Base-by-base conservation (phyloP, 1,284 basidiomycete genomes). In the Schizophyllum commune region DNA sequence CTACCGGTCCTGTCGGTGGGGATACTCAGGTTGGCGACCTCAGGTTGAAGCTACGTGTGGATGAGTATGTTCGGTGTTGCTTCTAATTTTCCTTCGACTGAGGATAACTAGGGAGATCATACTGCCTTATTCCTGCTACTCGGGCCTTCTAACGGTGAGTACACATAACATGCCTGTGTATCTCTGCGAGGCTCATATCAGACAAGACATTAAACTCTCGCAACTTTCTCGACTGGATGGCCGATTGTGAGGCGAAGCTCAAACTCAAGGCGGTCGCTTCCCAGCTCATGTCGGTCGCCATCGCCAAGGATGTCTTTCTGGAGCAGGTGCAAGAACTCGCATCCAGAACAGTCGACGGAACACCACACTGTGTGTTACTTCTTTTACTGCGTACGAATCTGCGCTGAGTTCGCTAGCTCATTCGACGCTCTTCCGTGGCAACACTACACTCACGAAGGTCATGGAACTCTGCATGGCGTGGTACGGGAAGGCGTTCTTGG, bases 381-480 rank as follows among this genome's bases (percentile, higher is more conserved):
- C 32, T 60, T 58, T 22, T 32, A 54, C 17, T 34, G 52, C 60
- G 52, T 58, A 33, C 65, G 58, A 64, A 60, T 47, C 39, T 58
- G 62, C 47, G 53, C 39, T 47, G 39, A 58, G 56, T 59, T 51
- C 39, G 39, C 17, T 62, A 86, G 85, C 85, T 22, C 83, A 85
- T 59, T 84, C 82, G 66, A 89, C 86, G 4, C 72, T 90, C 11
- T 90, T 90, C 72, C 85, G 91, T 58, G 91, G 90, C 32, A 93
- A 92, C 70, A 91, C 87, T 5, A 83, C 82, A 51, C 78, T 93
- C 60, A 93, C 92, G 21, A 93, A 91, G 71, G 85, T 86, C 9
- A 83, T 92, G 73, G 92, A 94, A 68, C 72, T 84, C 5, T 85
- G 84, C 65, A 91, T 94, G 84, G 75, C 78, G 21, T 85, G 84